Evolutionary conservation across 2,329 filamentous ascomycete species (phyloP).

Genomic region (Knufia fluminis): DNA sequence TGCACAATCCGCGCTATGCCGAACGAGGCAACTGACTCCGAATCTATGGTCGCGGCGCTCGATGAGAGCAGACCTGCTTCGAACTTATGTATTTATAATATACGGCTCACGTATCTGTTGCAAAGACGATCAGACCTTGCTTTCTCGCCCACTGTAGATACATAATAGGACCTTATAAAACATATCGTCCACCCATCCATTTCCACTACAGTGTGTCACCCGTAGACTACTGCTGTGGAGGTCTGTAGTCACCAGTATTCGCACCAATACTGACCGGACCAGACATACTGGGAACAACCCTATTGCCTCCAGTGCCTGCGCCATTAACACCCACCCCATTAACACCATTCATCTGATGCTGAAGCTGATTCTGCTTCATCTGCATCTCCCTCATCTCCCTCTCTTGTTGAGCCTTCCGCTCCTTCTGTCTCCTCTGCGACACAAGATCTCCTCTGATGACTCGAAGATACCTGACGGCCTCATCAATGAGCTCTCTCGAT

Average conservation of each 20-base stretch:
- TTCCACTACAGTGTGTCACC: neutral
- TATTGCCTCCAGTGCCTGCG: neutral
- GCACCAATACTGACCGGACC: slow-evolving; percentile 1
- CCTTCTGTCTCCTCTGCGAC: slow-evolving; percentile 38
- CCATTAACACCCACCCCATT: neutral
- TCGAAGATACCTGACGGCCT: slow-evolving; percentile 48
- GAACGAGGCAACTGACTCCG: too few species aligned
- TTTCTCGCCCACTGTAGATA: too few species aligned
- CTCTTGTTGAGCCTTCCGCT: slow-evolving; percentile 6
- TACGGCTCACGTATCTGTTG: too few species aligned
- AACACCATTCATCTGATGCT: neutral
- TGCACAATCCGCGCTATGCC: too few species aligned
- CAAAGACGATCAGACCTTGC: too few species aligned
- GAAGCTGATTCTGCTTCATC: neutral
- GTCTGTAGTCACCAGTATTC: neutral
- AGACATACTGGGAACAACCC: neutral
- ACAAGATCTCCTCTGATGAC: slow-evolving; percentile 49
- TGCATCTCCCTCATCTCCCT: neutral
- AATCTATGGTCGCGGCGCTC: too few species aligned
- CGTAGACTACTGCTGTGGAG: neutral
- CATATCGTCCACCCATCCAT: neutral
- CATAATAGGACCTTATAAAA: too few species aligned
- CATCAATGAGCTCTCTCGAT: slow-evolving; percentile 42
- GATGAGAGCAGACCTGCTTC: too few species aligned
- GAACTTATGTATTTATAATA: too few species aligned